Evolutionary conservation across 805 yeast genomes (phyloP).

Genomic region (Starmerella powellii): DNA sequence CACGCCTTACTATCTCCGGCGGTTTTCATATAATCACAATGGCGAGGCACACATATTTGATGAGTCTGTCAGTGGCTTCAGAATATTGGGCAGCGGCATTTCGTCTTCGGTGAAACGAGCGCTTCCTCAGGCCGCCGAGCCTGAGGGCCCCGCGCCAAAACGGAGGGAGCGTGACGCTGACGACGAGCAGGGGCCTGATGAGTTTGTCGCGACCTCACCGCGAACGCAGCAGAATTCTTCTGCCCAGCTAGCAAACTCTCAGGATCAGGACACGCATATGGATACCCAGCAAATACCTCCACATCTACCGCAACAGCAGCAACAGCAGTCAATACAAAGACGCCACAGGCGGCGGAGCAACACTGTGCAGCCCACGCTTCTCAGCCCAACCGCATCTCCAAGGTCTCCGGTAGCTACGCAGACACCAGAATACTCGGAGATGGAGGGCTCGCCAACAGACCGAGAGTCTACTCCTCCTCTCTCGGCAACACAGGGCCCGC

Average conservation of each 20-base stretch:
- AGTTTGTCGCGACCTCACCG: not conserved
- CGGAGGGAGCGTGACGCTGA: constrained; percentile 19
- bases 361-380: constrained; percentile 13
- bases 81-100: not conserved
- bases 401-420: constrained; percentile 11
- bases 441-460: not conserved
- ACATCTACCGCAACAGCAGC: not conserved
- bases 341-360: not conserved
- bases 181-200: not conserved
- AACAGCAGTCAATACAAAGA: not conserved
- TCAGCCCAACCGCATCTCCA: constrained; percentile 22
- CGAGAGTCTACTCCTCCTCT: constrained; percentile 1
- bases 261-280: not conserved
- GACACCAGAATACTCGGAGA: not conserved
- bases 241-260: not conserved
- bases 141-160: constrained; percentile 18
- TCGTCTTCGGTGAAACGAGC: not conserved
- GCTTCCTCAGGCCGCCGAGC: constrained; percentile 4
- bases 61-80: constrained; percentile 17
- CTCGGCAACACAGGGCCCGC: not conserved
- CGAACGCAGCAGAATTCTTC: not conserved
- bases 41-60: constrained; percentile 24
- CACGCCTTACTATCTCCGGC: constrained; percentile 28
- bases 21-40: constrained; percentile 25
- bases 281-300: not conserved